Evolutionary conservation across 164 flowering plant species (phyloP).

Genomic region (Vitis cinerea): DNA sequence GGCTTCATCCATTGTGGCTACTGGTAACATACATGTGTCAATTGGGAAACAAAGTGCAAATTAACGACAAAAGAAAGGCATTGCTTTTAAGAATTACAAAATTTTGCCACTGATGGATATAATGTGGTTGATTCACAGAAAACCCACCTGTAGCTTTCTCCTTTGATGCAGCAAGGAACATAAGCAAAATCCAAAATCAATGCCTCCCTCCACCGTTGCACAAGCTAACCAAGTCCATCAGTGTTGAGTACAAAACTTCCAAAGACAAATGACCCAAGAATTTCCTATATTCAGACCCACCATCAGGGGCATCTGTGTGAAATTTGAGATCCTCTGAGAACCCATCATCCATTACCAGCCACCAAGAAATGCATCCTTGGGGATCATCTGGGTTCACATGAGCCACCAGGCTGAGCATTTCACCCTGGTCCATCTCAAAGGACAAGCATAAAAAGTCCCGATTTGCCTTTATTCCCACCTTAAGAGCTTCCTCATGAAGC

Average conservation of each 20-base stretch:
- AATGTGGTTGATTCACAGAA: too few relatives aligned
- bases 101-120: too few relatives aligned
- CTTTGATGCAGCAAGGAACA: too few relatives aligned
- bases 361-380: constrained; percentile 86
- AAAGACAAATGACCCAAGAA: constrained; percentile 77
- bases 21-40: too few relatives aligned
- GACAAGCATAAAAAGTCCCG: constrained; percentile 74
- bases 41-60: too few relatives aligned
- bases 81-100: too few relatives aligned
- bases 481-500: constrained; percentile 90
- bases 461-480: constrained; percentile 78
- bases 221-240: constrained; percentile 80
- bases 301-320: constrained; percentile 29
- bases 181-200: constrained; percentile 13
- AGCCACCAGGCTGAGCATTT: constrained; percentile 67
- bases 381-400: constrained; percentile 81
- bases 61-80: too few relatives aligned
- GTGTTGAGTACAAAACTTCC: constrained; percentile 63
- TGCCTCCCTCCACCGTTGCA: constrained; percentile 45
- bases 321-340: constrained; percentile 53
- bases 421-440: constrained; percentile 86
- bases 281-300: constrained; percentile 52
- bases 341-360: constrained; percentile 80
- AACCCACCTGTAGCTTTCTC: too few relatives aligned
- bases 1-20: too few relatives aligned